These are phyloP conservation scores for Aspergillus saccharolyticus DNA, from an alignment of 495 filamentous ascomycete genomes.

Conservation along the genomic window DNA sequence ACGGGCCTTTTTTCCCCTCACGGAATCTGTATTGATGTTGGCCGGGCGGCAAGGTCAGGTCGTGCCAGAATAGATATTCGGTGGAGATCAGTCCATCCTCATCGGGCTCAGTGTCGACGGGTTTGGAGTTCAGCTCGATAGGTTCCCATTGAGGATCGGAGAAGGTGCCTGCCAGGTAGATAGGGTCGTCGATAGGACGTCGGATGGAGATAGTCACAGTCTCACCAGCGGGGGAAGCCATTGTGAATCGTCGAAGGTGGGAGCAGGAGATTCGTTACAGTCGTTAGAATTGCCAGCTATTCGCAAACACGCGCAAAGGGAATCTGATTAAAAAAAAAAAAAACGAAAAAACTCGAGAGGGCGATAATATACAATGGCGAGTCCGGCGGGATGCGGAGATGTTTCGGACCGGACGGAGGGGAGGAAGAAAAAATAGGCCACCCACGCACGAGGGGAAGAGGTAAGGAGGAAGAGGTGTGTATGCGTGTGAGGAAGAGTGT, in stretches of 20 bases:
- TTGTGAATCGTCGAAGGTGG: slow-evolving; percentile 9
- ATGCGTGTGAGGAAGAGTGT: not conserved
- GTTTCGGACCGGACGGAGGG: not conserved
- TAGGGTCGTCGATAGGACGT: slow-evolving; percentile 49
- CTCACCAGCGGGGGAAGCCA: slow-evolving; percentile 20
- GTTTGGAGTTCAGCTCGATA: slow-evolving; percentile 51
- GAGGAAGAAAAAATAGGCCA: slow-evolving; percentile 9
- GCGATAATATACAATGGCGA: not conserved
- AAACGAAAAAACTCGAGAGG: no score
- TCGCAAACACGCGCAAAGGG: slow-evolving; percentile 1
- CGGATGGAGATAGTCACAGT: slow-evolving; percentile 53
- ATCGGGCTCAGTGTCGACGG: slow-evolving; percentile 42
- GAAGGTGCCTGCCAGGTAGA: slow-evolving; percentile 63
- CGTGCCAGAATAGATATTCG: slow-evolving; percentile 18
- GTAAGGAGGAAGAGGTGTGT: not conserved
- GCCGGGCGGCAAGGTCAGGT: slow-evolving; percentile 23
- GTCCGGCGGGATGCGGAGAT: not conserved
- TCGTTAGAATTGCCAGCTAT: slow-evolving; percentile 16
- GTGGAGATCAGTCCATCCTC: slow-evolving; percentile 12
- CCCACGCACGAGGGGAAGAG: not conserved
- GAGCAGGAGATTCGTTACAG: slow-evolving; percentile 22
- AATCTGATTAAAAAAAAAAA: not conserved
- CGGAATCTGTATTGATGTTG: slow-evolving; percentile 68
- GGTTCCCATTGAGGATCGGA: slow-evolving; percentile 59
- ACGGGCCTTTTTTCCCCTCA: slow-evolving; percentile 57